These are phyloP conservation scores for sorghum (Sorghum bicolor) DNA, from an alignment of 176 grass and related monocot genomes.

Conservation along the genomic window Sorghum_bicolor_NCBIv3 NC_012877.2:3958001-3958500, in stretches of 20 bases:
- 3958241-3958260: constrained; percentile 96
- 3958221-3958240: constrained; percentile 55
- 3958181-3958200: constrained; percentile 38
- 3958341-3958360: constrained; percentile 59
- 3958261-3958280: constrained; percentile 77
- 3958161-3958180: constrained; percentile 40
- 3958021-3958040: constrained; percentile 64
- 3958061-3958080: constrained; percentile 48
- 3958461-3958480: constrained; percentile 44
- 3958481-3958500: not conserved
- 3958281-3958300: constrained; percentile 94
- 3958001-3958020: constrained; percentile 89
- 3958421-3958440: not conserved
- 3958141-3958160: constrained; percentile 34
- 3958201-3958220: constrained; percentile 73
- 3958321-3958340: constrained; percentile 71
- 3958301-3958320: constrained; percentile 57
- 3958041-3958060: constrained; percentile 29
- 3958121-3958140: constrained; percentile 2
- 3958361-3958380: constrained; percentile 79
- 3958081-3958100: constrained; percentile 56
- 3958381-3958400: constrained; percentile 78
- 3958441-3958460: constrained; percentile 54
- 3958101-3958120: constrained; percentile 76
- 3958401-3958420: constrained; percentile 56